Base-by-base conservation (phyloP, 2,329 filamentous ascomycete species). In the Ceratocystis smalleyi region DNA sequence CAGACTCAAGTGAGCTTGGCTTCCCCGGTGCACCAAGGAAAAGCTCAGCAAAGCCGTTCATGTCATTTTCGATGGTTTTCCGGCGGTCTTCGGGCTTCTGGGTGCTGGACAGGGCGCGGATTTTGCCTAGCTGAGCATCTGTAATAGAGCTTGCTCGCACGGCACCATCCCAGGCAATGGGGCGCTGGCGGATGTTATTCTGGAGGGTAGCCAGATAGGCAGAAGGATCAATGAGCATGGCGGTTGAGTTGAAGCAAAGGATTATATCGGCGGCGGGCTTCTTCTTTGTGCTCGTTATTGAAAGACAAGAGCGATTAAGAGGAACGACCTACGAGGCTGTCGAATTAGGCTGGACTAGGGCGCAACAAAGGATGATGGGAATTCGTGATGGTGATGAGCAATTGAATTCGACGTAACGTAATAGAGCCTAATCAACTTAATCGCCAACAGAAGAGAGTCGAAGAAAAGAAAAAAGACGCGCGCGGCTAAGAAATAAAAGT, bases 121-220 rank as follows among this genome's bases (percentile, higher is more conserved):
- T 96, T 81, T 91, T 92, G 78, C 88, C 89, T 70, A 96, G 83
- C 76, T 99, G 92, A 70, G 88, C 86, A 70, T 97, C 92, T 66
- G 89, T 95, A 76, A 99, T 88, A 72, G 90, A 94, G 75, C 91
- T 90, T 70, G 90, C 90, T 75, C 94, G 85, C 69, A 95, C 90
- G 71, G 92, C 91, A 71, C 92, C 92, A 76, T 97, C 92, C 94
- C 94, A 99, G 66, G 92, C 91, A 76, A 99, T 96, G 69, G 91
- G 91, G 70, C 94, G 85, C 73, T 89, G 88, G 73, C 94, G 89
- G 74, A 97, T 96, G 80, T 97, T 97, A 83, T 89, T 95, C 79
- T 96, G 91, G 70, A 96, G 82, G 70, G 90, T 92, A 73, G 78
- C 77, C 65, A 84, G 84, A 76, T 96, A 96, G 66, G 89, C 88